Evolutionary conservation across 2,329 filamentous ascomycete species (phyloP).

Genomic region (Leptographium galeiforme): DNA sequence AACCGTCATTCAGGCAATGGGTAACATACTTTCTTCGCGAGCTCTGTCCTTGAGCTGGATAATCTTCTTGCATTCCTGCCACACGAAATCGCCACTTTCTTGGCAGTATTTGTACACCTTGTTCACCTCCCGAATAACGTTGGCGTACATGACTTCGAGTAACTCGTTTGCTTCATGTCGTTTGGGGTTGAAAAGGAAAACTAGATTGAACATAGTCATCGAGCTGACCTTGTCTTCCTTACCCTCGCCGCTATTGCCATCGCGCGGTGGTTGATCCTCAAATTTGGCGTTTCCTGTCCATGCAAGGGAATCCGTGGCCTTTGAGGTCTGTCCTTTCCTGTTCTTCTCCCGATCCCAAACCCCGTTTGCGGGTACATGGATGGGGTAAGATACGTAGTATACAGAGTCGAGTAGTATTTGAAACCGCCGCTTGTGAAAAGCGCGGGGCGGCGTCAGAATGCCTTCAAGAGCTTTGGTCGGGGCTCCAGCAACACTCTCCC

Average conservation of each 20-base stretch:
- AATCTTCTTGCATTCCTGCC: slow-evolving; percentile 78
- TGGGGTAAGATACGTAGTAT: slow-evolving; percentile 68
- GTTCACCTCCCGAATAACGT: slow-evolving; percentile 84
- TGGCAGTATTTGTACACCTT: slow-evolving; percentile 90
- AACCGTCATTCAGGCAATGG: neutral
- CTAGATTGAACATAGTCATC: slow-evolving; percentile 97
- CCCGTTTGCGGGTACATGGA: slow-evolving; percentile 68
- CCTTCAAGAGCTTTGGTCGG: slow-evolving; percentile 67
- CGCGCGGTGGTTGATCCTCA: slow-evolving; percentile 12
- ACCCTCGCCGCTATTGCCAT: slow-evolving; percentile 22
- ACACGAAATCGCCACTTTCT: slow-evolving; percentile 78
- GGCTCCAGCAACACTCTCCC: slow-evolving; percentile 63
- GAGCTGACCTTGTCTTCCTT: slow-evolving; percentile 49
- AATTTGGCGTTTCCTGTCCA: slow-evolving; percentile 9
- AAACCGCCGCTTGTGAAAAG: slow-evolving; percentile 71
- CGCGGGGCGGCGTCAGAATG: slow-evolving; percentile 59
- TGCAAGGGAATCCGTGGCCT: neutral
- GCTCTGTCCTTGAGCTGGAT: slow-evolving; percentile 70
- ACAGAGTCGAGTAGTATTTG: slow-evolving; percentile 71
- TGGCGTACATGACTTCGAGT: slow-evolving; percentile 65
- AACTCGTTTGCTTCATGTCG: slow-evolving; percentile 63
- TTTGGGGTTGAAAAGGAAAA: slow-evolving; percentile 77
- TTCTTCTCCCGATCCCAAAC: slow-evolving; percentile 49
- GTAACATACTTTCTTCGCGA: slow-evolving; percentile 49
- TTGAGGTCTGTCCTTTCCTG: slow-evolving; percentile 16